Evolutionary conservation across 2,329 filamentous ascomycete species (phyloP).

Genomic region (Myriosclerotinia scirpicola): DNA sequence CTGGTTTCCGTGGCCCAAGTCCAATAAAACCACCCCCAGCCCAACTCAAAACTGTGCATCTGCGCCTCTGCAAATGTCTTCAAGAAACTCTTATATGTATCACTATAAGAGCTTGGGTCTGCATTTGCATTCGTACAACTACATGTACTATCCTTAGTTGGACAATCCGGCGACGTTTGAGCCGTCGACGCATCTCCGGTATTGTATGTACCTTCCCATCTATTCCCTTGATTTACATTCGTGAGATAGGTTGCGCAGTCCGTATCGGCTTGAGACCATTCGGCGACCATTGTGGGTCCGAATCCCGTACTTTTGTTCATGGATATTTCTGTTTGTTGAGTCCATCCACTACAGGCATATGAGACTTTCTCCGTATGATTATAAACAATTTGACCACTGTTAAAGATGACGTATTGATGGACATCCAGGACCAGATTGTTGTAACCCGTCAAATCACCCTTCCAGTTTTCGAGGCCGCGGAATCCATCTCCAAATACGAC

Average conservation of each 20-base stretch:
- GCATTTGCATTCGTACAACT: constrained; percentile 76
- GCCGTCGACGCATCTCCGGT: constrained; percentile 56
- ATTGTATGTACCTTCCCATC: constrained; percentile 87
- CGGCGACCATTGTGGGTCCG: constrained; percentile 90
- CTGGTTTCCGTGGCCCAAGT: constrained; percentile 90
- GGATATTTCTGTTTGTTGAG: constrained; percentile 69
- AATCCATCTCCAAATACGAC: constrained; percentile 95
- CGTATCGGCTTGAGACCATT: constrained; percentile 97
- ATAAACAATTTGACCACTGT: constrained; percentile 78
- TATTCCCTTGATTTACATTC: constrained; percentile 82
- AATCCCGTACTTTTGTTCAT: constrained; percentile 77
- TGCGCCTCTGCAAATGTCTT: constrained; percentile 91
- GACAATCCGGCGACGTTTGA: constrained; percentile 72
- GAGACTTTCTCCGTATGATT: constrained; percentile 80
- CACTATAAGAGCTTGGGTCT: constrained; percentile 64
- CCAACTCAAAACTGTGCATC: constrained; percentile 90
- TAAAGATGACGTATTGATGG: constrained; percentile 98
- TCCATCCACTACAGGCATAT: constrained; percentile 88
- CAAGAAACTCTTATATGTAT: constrained; percentile 80
- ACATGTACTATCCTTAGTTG: constrained; percentile 65
- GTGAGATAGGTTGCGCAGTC: constrained; percentile 88
- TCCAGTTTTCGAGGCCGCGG: constrained; percentile 87
- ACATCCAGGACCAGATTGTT: constrained; percentile 85
- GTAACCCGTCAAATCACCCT: constrained; percentile 72
- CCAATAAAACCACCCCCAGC: constrained; percentile 99